Evolutionary conservation across 2,329 filamentous ascomycete species (phyloP).

Genomic region (Rasamsonia emersonii): DNA sequence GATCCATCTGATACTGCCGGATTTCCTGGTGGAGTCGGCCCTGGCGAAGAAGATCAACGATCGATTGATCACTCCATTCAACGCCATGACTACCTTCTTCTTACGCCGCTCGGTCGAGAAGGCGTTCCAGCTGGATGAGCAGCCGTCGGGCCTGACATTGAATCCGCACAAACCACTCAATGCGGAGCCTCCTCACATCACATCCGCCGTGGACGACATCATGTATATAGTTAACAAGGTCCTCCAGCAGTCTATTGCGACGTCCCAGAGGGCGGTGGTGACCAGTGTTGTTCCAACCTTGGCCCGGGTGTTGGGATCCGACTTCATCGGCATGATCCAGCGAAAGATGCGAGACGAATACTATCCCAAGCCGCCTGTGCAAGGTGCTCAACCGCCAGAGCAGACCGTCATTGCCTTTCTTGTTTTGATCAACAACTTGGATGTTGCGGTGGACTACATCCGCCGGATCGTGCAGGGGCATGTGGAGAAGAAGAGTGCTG

Average conservation of each 20-base stretch:
- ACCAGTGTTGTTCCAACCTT: conserved; percentile 70
- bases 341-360: conserved; percentile 95
- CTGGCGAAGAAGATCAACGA: conserved; percentile 69
- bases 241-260: conserved; percentile 75
- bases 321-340: conserved; percentile 96
- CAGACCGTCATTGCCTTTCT: conserved; percentile 82
- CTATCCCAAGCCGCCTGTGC: conserved; percentile 71
- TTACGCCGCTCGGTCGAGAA: conserved; percentile 94
- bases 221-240: conserved; percentile 99
- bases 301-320: conserved; percentile 69
- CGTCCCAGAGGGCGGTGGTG: conserved; percentile 71
- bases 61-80: conserved; percentile 72
- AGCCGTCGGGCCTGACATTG: conserved; percentile 69
- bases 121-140: conserved; percentile 91
- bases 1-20: conserved; percentile 52
- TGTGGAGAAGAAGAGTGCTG: conserved; percentile 33
- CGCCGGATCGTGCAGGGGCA: conserved; percentile 70
- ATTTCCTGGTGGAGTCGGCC: conserved; percentile 69
- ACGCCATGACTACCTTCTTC: conserved; percentile 90
- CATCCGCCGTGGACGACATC: conserved; percentile 91
- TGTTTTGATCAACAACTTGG: conserved; percentile 89
- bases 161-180: conserved; percentile 63
- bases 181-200: conserved; percentile 79
- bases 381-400: conserved; percentile 78
- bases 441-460: conserved; percentile 85